Base-by-base conservation (phyloP, 2,329 filamentous ascomycete genomes). In the Clonostachys byssicola region DNA sequence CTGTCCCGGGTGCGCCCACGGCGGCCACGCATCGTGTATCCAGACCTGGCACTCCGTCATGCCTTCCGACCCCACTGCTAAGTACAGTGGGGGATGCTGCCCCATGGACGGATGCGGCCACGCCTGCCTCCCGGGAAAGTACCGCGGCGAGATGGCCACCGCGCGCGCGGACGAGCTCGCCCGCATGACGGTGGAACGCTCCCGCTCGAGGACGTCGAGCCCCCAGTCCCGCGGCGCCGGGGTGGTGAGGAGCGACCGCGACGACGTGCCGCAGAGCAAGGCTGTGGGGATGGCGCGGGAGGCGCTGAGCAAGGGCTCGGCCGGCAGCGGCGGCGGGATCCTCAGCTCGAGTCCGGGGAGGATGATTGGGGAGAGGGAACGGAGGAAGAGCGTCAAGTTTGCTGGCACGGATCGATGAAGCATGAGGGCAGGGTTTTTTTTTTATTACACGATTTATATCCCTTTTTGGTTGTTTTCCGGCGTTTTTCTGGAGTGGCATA, bases 351-450 rank as follows among this genome's bases (percentile, higher is more conserved):
- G 76, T 46, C 77, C 77, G 2, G 73, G 72, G 2, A 55, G 66
- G 46, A 53, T 58, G 5, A 55, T 60, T 61, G 60, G 58, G 2
- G 74, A 77, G 42, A 62, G 78, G 49, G 81, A 83, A 59, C 68
- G 79, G 52, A 71, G 80, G 59, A 84, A 83, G 72, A 84, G 80
- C 52, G 81, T 85, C 55, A 85, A 85, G 66, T 81, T 85, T 62
- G 75, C 73, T 3, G 69, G 68, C 40, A 67, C 72, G 10, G 70
- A 66, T 34, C 47, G 54, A 17, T 55, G 18, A 33, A 36, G 13
- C 9, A 30, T 30, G 23, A 30, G 23, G 23, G 9, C 9, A 30
- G 23, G 23, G 10, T 8, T 30, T 4, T 30, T 10, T 3, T 30
- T 30, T 10, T 10, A 4, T 30, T 30, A 10, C 2, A 30, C 23